Base-by-base conservation (phyloP, 1,284 basidiomycete species). In the Peniophora sp. region DNA sequence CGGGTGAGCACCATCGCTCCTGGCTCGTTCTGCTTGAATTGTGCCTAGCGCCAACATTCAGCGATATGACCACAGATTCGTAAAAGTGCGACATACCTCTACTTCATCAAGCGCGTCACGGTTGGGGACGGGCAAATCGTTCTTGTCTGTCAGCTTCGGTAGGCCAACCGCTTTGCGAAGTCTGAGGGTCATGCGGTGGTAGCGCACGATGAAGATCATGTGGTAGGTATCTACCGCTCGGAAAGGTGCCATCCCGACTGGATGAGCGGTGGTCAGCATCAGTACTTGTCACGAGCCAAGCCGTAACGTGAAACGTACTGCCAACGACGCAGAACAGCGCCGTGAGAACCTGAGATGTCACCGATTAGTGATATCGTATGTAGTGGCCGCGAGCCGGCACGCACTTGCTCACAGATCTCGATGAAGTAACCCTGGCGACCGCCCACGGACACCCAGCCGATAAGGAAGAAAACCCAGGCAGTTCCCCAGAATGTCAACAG, bases 171-270 rank as follows among this genome's bases (percentile, higher is more conserved):
- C 43, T 8, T 41, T 24, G 35, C 49, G 46, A 6, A 55, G 51
- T n/a, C 47, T 45, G n/a, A 52, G 20, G 0, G 39, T 47, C 22
- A 32, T 24, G 17, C 34, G 51, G 34, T 52, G 49, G 34, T 47
- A 44, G 9, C 22, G n/a, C 17, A 37, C 47, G 48, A 55, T 52
- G 41, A 43, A 47, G 35, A 50, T 32, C 51, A 52, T 52, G 36
- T 51, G 54, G 54, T 55, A 52, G 2, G 54, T 55, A 45, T 55
- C 54, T 36, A 52, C 51, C 6, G 49, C 47, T 5, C 54, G 48
- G 51, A 52, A 55, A 3, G 54, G 54, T n/a, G 51, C 47, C 11
- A 55, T 37, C 3, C 54, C 51, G 24, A 55, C 47, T 35, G 35
- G 32, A 18, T 14, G 18, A 43, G 24, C 24, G 24, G 47, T 36